Evolutionary conservation across 805 yeast genomes (phyloP).

Genomic region (Kazachstania bromeliacearum): DNA sequence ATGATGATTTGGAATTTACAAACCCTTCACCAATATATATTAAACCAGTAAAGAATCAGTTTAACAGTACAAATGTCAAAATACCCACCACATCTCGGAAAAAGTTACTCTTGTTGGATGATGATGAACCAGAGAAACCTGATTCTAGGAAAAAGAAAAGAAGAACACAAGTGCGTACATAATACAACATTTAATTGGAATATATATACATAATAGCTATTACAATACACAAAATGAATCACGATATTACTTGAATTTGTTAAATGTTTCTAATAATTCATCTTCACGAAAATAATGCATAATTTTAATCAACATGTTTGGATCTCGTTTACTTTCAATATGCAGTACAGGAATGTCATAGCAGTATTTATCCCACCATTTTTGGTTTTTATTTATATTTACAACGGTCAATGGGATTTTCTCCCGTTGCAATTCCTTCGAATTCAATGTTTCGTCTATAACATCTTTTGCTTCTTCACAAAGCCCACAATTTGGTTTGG

Average conservation of each 20-base stretch:
- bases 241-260: too few relatives aligned
- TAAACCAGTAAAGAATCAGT: conserved; percentile 9
- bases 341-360: conserved; percentile 76
- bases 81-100: conserved; percentile 16
- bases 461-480: conserved; percentile 57
- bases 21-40: conserved; percentile 25
- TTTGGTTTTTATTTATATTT: conserved; percentile 53
- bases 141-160: conserved; percentile 9
- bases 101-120: conserved; percentile 26
- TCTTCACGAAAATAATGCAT: conserved; percentile 58
- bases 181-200: too few relatives aligned
- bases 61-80: conserved; percentile 8
- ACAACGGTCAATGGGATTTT: conserved; percentile 33
- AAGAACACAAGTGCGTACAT: too few relatives aligned
- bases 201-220: too few relatives aligned
- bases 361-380: conserved; percentile 65
- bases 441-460: conserved; percentile 31
- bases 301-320: conserved; percentile 43
- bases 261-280: conserved; percentile 47
- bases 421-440: conserved; percentile 25
- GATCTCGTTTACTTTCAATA: conserved; percentile 36
- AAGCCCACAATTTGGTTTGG: conserved; percentile 59
- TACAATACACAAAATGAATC: too few relatives aligned
- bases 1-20: conserved; percentile 27
- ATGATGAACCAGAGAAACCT: conserved; percentile 15